These are phyloP conservation scores for Aspergillus sp. DNA, from an alignment of 2,329 filamentous ascomycete genomes.

Conservation along the genomic window DNA sequence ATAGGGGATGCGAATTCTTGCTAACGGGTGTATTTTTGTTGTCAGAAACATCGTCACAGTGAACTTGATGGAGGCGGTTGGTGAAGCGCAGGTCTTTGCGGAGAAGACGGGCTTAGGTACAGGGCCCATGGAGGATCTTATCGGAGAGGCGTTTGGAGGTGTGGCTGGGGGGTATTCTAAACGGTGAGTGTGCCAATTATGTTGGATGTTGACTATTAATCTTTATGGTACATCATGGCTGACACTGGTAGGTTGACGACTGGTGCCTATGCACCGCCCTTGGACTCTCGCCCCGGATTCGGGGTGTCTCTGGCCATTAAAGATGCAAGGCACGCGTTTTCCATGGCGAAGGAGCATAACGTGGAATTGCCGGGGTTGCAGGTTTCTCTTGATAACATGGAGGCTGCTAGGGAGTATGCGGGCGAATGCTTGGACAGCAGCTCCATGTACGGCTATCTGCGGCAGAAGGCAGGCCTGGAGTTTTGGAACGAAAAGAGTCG, in stretches of 20 bases:
- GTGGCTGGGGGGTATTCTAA: slow-evolving; percentile 48
- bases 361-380: slow-evolving; percentile 38
- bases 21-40: neutral
- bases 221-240: neutral
- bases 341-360: slow-evolving; percentile 34
- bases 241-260: slow-evolving; percentile 39
- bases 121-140: slow-evolving; percentile 45
- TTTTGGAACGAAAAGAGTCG: slow-evolving; percentile 45
- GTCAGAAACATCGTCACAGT: slow-evolving; percentile 46
- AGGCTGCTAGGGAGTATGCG: slow-evolving; percentile 37
- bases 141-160: slow-evolving; percentile 47
- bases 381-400: slow-evolving; percentile 40
- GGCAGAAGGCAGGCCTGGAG: slow-evolving; percentile 38
- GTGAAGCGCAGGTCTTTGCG: slow-evolving; percentile 51
- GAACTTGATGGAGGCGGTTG: slow-evolving; percentile 49
- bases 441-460: slow-evolving; percentile 41
- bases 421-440: slow-evolving; percentile 43
- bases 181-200: slow-evolving; percentile 26
- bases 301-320: slow-evolving; percentile 43
- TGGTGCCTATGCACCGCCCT: slow-evolving; percentile 45
- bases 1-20: neutral
- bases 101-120: slow-evolving; percentile 50
- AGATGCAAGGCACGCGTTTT: slow-evolving; percentile 39
- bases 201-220: too few relatives aligned
- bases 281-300: slow-evolving; percentile 39